Evolutionary conservation across 495 filamentous ascomycete genomes (phyloP).

Genomic region (Talaromyces wortmannii): DNA sequence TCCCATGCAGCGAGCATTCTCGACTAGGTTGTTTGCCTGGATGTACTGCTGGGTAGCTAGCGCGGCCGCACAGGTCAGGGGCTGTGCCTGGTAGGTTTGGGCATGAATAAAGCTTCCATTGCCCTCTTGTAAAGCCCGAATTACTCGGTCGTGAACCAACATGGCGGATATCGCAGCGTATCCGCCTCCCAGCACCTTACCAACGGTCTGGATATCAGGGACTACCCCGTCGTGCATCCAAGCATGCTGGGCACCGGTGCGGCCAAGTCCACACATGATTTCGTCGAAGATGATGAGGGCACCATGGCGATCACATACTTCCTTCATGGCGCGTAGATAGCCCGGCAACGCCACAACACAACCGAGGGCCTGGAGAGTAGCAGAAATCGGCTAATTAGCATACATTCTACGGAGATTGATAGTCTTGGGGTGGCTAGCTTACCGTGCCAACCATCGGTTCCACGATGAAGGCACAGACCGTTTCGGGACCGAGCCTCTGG

Average conservation of each 20-base stretch:
- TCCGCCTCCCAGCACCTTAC: constrained; percentile 62
- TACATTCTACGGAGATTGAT: not conserved
- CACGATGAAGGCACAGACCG: constrained; percentile 67
- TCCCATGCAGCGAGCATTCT: constrained; percentile 46
- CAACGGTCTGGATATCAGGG: constrained; percentile 60
- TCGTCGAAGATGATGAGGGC: constrained; percentile 69
- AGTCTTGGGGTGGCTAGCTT: constrained; percentile 9
- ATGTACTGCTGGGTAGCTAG: constrained; percentile 48
- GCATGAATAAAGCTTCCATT: constrained; percentile 47
- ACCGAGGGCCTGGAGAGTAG: constrained; percentile 47
- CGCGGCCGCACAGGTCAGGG: constrained; percentile 48
- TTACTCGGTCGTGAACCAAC: constrained; percentile 44
- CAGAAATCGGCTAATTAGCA: constrained; percentile 52
- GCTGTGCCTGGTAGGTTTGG: constrained; percentile 56
- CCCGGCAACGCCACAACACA: constrained; percentile 56
- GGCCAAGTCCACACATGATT: constrained; percentile 74
- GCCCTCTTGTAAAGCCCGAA: constrained; percentile 49
- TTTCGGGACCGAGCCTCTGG: constrained; percentile 58
- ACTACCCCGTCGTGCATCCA: constrained; percentile 58
- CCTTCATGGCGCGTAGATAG: constrained; percentile 57
- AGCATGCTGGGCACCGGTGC: constrained; percentile 58
- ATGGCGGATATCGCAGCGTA: constrained; percentile 59
- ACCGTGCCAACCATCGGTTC: constrained; percentile 60
- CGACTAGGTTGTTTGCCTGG: constrained; percentile 37
- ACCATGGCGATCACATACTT: constrained; percentile 57